These are phyloP conservation scores for Jamesozyma spencerorum DNA, from an alignment of 805 yeast species.

Conservation along the genomic window DNA sequence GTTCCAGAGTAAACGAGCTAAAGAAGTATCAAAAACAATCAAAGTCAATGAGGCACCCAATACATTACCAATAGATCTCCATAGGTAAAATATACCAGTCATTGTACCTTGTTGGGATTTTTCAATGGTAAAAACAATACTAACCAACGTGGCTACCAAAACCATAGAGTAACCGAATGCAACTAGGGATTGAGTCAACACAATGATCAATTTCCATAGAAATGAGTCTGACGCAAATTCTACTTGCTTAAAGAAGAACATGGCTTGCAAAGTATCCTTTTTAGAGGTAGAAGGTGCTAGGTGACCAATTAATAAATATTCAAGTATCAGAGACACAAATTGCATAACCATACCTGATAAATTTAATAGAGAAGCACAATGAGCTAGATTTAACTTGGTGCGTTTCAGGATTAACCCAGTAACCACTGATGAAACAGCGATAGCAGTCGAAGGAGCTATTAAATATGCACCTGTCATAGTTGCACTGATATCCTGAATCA, in stretches of 20 bases:
- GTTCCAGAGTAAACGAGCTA: conserved; percentile 26
- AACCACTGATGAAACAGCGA: conserved; percentile 45
- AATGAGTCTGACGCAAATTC: conserved; percentile 11
- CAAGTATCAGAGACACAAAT: conserved; percentile 15
- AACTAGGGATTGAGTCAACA: conserved; percentile 29
- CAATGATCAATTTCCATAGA: conserved; percentile 26
- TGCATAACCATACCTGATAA: conserved; percentile 18
- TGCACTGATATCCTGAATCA: conserved; percentile 43
- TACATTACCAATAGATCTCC: conserved; percentile 42
- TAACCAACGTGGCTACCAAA: conserved; percentile 50
- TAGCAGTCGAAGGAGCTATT: conserved; percentile 46
- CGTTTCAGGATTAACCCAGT: conserved; percentile 41
- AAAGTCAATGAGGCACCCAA: conserved; percentile 38
- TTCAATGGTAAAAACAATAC: conserved; percentile 38
- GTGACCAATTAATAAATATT: conserved; percentile 11
- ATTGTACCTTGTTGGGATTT: conserved; percentile 39
- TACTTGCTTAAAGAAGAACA: conserved; percentile 2
- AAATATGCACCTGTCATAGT: conserved; percentile 47
- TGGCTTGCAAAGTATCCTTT: conserved; percentile 1
- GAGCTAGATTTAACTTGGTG: conserved; percentile 23
- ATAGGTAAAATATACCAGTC: conserved; percentile 41
- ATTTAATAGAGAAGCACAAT: conserved; percentile 23
- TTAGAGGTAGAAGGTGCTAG: conserved; percentile 14
- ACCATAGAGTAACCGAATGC: conserved; percentile 46
- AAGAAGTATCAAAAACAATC: conserved; percentile 30